A percentile compares a stretch with the other conserved stretches of the same genome.
Evolutionary conservation across 352 stramenopile species (phyloP).

Genomic region (Globisporangium uncinulatum): DNA sequence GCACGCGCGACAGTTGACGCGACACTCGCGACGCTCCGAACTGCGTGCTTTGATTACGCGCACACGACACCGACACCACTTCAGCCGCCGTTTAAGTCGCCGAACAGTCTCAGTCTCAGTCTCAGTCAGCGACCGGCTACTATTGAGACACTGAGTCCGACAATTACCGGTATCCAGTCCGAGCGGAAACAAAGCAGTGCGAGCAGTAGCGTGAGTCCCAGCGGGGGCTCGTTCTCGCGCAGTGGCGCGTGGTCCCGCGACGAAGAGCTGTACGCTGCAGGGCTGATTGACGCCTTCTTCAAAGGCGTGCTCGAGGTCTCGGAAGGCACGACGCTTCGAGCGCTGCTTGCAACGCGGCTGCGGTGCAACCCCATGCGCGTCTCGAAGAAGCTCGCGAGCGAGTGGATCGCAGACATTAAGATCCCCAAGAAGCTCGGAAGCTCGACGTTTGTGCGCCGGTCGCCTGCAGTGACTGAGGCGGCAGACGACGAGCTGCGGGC

Average conservation of each 20-base stretch:
- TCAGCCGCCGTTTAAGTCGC: too few species aligned
- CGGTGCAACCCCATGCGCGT: conserved; percentile 74
- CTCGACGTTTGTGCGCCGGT: conserved; percentile 48
- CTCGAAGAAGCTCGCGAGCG: conserved; percentile 73
- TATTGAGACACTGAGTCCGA: too few species aligned
- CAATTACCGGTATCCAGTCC: too few species aligned
- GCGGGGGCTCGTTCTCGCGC: conserved; percentile 27
- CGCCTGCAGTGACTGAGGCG: conserved; percentile 25
- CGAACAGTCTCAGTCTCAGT: too few species aligned
- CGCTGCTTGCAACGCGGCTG: conserved; percentile 52
- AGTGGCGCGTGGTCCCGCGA: conserved; percentile 64
- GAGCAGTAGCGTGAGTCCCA: conserved; percentile 10
- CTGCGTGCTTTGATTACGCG: conserved; percentile 20
- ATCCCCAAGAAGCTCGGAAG: conserved; percentile 74
- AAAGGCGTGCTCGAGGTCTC: conserved; percentile 51
- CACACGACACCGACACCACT: conserved; percentile 18
- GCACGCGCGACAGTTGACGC: conserved; percentile 11
- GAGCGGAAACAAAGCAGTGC: conserved; percentile 15
- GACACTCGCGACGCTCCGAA: conserved; percentile 14
- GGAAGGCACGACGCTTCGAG: conserved; percentile 59
- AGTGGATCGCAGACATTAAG: conserved; percentile 53
- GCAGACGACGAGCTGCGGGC: conserved; percentile 31
- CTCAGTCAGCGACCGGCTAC: too few species aligned
- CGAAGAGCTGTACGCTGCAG: conserved; percentile 61
- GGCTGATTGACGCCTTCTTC: conserved; percentile 65